Evolutionary conservation across 208 protist genomes (phyloP).

Genomic region (Leishmania martiniquensis): DNA sequence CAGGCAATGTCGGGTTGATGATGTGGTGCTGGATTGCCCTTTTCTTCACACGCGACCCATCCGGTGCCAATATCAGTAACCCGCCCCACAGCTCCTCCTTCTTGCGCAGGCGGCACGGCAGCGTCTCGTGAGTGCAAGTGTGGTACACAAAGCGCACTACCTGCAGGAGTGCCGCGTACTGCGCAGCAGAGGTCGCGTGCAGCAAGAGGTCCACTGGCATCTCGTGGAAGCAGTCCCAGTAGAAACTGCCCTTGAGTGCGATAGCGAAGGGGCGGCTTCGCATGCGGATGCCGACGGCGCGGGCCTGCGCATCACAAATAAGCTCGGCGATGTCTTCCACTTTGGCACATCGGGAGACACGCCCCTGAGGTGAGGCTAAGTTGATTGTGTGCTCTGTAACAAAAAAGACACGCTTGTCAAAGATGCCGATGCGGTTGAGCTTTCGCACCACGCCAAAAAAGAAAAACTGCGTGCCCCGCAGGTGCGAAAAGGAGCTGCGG

Average conservation of each 20-base stretch:
- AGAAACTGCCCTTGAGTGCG: not conserved
- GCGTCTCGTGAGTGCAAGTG: slow-evolving; percentile 11
- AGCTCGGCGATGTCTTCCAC: slow-evolving; percentile 46
- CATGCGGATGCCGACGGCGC: slow-evolving; percentile 41
- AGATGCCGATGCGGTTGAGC: slow-evolving; percentile 12
- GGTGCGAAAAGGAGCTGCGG: slow-evolving; percentile 11
- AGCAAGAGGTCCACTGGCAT: slow-evolving; percentile 54
- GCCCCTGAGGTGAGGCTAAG: slow-evolving; percentile 20
- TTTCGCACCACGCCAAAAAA: slow-evolving; percentile 35
- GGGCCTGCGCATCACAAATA: slow-evolving; percentile 15
- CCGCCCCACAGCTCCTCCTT: slow-evolving; percentile 20
- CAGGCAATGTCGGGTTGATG: not conserved
- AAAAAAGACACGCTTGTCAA: slow-evolving; percentile 39
- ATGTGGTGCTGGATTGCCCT: slow-evolving; percentile 21
- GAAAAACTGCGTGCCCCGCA: slow-evolving; percentile 29
- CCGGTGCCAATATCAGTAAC: slow-evolving; percentile 33
- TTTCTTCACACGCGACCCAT: slow-evolving; percentile 43
- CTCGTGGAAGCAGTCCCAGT: slow-evolving; percentile 33
- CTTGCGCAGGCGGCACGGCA: slow-evolving; percentile 24
- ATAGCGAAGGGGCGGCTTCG: slow-evolving; percentile 32
- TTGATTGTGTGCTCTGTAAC: slow-evolving; percentile 48
- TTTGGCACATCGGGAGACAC: slow-evolving; percentile 36
- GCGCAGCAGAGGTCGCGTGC: slow-evolving; percentile 10
- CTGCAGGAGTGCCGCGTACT: slow-evolving; percentile 15
- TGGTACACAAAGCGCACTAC: slow-evolving; percentile 19